These are phyloP conservation scores for Phialocephala sp. DNA, from an alignment of 2,329 filamentous ascomycete species.

Conservation along the genomic window DNA sequence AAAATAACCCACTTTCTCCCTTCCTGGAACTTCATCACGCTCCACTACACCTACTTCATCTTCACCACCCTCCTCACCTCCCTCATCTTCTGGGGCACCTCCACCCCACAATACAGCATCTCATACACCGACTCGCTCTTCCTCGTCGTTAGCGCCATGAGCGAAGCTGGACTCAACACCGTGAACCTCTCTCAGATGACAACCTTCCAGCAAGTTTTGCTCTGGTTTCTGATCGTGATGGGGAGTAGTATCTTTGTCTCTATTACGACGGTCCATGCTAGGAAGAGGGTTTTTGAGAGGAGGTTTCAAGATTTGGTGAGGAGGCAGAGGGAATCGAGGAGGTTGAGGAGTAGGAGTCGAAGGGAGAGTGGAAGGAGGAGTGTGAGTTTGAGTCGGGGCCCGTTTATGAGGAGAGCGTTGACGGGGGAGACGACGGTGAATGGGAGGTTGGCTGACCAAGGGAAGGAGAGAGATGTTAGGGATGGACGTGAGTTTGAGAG, in stretches of 20 bases:
- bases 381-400: not conserved
- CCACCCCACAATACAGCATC: slow-evolving; percentile 56
- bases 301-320: not conserved
- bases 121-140: slow-evolving; percentile 71
- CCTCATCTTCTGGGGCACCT: slow-evolving; percentile 65
- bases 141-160: slow-evolving; percentile 69
- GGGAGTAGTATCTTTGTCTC: slow-evolving; percentile 73
- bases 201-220: slow-evolving; percentile 69
- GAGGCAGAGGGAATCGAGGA: slow-evolving; percentile 6
- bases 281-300: slow-evolving; percentile 62
- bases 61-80: slow-evolving; percentile 59
- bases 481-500: slow-evolving; percentile 27
- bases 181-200: slow-evolving; percentile 68
- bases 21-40: slow-evolving; percentile 62
- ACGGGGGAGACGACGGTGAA: slow-evolving; percentile 12
- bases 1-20: slow-evolving; percentile 20
- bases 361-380: not conserved
- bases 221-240: slow-evolving; percentile 69
- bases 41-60: slow-evolving; percentile 73
- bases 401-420: slow-evolving; percentile 2
- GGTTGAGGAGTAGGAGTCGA: not conserved
- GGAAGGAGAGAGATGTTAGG: slow-evolving; percentile 13
- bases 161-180: slow-evolving; percentile 70
- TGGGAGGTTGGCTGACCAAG: slow-evolving; percentile 6
- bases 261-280: slow-evolving; percentile 64